Base-by-base conservation (phyloP, 1,284 basidiomycete genomes). In the Leccinum griseonigrum region DNA sequence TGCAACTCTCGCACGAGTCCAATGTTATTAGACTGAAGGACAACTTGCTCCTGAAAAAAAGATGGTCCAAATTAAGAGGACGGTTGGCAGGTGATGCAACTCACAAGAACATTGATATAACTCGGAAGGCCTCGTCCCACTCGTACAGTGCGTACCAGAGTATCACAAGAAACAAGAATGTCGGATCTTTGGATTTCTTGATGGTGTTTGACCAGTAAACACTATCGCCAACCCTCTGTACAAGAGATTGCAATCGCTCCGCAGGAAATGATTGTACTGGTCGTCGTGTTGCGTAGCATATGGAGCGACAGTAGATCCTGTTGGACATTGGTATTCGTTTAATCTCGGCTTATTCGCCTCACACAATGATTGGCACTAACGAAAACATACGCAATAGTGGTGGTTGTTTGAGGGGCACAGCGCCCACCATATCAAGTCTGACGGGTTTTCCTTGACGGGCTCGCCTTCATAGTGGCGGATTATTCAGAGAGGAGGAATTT, bases 61-160 rank as follows among this genome's bases (percentile, higher is more conserved):
- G 7, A 14, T 2, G 52, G 59, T 56, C 22, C 60, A 34, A 22
- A 3, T 31, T 2, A 26, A 14, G 14, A 10, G 2, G 31, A 22
- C 9, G 31, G 22, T 32, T 13, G 4, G 26, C 32, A 52, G 26
- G 6, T 54, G 26, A 52, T 18, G n/a, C n/a, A 22, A 9, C 78
- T 48, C 63, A 84, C 84, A 57, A 84, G 71, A 40, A 63, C 64
- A 57, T 74, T 78, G 36, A 85, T 80, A 64, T 84, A 78, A 8
- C 70, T 60, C 84, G 82, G 13, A 85, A 70, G 0, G 83, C 77
- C 65, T 85, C 78, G 60, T 85, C 84, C 83, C 84, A 85, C 1
- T 80, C 79, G 63, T 85, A 85, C 51, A 85, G 68, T 16, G 82
- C 80, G 58, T 85, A 82, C 84, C 84, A 85, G 54, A 85, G 71